Base-by-base conservation (phyloP, 805 yeast genomes). In the Wickerhamiella galacta region DNA sequence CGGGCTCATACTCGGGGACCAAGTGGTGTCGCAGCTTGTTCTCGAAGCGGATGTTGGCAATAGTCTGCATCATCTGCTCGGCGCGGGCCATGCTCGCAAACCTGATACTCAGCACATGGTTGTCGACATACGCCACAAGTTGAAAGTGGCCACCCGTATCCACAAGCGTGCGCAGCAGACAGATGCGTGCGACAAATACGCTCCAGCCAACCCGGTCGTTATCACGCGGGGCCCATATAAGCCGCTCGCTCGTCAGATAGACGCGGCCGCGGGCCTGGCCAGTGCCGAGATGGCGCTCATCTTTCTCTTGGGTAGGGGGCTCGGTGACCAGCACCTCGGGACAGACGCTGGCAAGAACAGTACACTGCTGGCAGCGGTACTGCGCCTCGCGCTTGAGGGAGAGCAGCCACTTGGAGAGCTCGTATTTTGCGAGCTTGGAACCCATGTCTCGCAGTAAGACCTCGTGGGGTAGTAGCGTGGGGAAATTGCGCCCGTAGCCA, bases 41-140 rank as follows among this genome's bases (percentile, higher is more conserved):
- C 36, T 51, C 56, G 27, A 51, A 49, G 18, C 51, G 46, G 17
- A 51, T 40, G 35, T 49, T 51, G 22, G 53, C 38, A 24, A 49
- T 41, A 25, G 48, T 38, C 24, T 46, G 41, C 21, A 47, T 36
- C 30, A 51, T 47, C 19, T 48, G 40, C 12, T 42, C 33, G 11
- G 52, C 43, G 6, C 49, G 42, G 12, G 33, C 30, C 18, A 39
- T 35, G 2, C 47, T 35, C 8, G 53, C 39, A 32, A 49, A 51
- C n/a, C 51, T 51, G 12, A 51, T 40, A 1, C 52, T 37, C 28
- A 44, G 38, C 30, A 50, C 35, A 23, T 37, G 30, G 22, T 40
- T 39, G 25, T 34, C 38, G 11, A 30, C 33, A 31, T 44, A 44
- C 27, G 42, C 36, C 17, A 43, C 39, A 20, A 46, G 41, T 30